These are phyloP conservation scores for Schoenoplectus triqueter DNA, from an alignment of 202 grass and related monocot genomes.

Conservation along the genomic window DNA sequence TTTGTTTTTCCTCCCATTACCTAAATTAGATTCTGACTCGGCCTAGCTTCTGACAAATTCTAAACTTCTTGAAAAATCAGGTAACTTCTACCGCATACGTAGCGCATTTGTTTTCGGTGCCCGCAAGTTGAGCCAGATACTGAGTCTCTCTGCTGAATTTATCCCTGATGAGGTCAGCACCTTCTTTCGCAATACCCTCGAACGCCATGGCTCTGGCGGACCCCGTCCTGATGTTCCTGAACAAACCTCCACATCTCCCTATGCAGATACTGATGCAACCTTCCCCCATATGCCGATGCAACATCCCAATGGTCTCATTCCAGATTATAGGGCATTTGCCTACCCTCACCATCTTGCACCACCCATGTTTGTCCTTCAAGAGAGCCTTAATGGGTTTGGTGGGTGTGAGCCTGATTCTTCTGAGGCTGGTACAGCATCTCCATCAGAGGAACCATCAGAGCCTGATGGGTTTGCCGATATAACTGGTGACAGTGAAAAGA, in stretches of 20 bases:
- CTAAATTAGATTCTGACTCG: neutral
- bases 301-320: constrained; percentile 2
- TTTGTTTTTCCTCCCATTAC: constrained; percentile 14
- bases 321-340: constrained; percentile 3
- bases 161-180: constrained; percentile 59
- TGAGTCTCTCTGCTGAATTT: constrained; percentile 51
- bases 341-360: neutral
- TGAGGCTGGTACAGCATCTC: neutral
- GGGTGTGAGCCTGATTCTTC: constrained; percentile 20
- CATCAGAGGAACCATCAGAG: constrained; percentile 32
- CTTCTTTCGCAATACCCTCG: constrained; percentile 84
- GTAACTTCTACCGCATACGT: constrained; percentile 86
- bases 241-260: constrained; percentile 27
- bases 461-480: constrained; percentile 57
- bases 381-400: constrained; percentile 30
- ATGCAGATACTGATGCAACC: constrained; percentile 13
- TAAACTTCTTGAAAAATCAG: constrained; percentile 43
- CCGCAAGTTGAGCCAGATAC: constrained; percentile 74
- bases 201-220: constrained; percentile 56
- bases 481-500: constrained; percentile 49
- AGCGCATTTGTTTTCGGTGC: constrained; percentile 91
- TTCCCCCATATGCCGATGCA: constrained; percentile 21
- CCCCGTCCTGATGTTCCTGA: constrained; percentile 59
- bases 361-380: constrained; percentile 35
- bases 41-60: neutral